phyloP scores from a whole-genome alignment of 164 flowering plant species.

The Annona cherimola region DNA sequence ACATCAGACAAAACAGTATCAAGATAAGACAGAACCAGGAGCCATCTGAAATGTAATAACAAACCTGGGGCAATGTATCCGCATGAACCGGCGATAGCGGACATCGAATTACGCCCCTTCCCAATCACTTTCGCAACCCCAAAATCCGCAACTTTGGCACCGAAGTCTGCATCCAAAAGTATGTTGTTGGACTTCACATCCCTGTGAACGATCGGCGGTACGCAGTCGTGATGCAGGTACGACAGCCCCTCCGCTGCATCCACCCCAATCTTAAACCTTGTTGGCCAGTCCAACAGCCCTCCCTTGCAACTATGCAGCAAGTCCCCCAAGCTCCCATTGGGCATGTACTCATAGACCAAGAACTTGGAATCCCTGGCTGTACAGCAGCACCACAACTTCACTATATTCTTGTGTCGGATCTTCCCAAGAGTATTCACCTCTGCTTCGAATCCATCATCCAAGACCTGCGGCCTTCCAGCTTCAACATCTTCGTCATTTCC shows the following conservation, averaged over 20 bases:
- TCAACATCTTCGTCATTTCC: slow-evolving; percentile 9
- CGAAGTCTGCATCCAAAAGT: slow-evolving; percentile 53
- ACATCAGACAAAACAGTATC: background rate
- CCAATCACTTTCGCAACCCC: slow-evolving; percentile 62
- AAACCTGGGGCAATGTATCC: slow-evolving; percentile 88
- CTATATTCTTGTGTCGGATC: slow-evolving; percentile 74
- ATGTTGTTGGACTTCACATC: slow-evolving; percentile 72
- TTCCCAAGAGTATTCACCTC: slow-evolving; percentile 69
- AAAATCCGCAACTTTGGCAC: slow-evolving; percentile 67
- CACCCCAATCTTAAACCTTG: slow-evolving; percentile 50
- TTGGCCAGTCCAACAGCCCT: slow-evolving; percentile 57
- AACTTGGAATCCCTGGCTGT: slow-evolving; percentile 46
- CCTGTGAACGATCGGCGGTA: slow-evolving; percentile 64
- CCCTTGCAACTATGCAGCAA: slow-evolving; percentile 51
- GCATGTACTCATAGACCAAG: slow-evolving; percentile 72
- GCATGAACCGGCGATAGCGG: slow-evolving; percentile 68
- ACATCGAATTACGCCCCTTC: slow-evolving; percentile 50
- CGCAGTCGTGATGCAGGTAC: slow-evolving; percentile 73
- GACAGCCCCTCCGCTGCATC: slow-evolving; percentile 73
- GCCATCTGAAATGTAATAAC: background rate
- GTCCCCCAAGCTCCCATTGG: slow-evolving; percentile 73
- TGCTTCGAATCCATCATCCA: slow-evolving; percentile 42
- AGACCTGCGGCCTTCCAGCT: slow-evolving; percentile 13
- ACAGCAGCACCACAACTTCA: slow-evolving; percentile 62
- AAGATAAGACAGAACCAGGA: background rate